Percentiles rank a stretch among this genome's conserved stretches.
These are phyloP conservation scores for Mycena capillaripes DNA, from an alignment of 768 basidiomycete genomes.

Conservation along the genomic window DNA sequence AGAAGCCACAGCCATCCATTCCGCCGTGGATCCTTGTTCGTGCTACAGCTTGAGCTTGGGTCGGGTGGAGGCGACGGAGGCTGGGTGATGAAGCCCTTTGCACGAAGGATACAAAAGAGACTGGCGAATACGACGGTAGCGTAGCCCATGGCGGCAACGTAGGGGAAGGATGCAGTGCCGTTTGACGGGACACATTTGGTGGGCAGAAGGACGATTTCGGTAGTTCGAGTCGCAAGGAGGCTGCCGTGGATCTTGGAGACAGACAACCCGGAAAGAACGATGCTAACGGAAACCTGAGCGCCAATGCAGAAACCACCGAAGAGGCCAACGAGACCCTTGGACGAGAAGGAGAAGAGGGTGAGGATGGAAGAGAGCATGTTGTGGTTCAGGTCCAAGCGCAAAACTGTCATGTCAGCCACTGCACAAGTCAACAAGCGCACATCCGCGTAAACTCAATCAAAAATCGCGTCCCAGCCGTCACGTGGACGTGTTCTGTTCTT, in stretches of 20 bases:
- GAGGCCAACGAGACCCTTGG: slow-evolving; percentile 9
- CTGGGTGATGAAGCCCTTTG: slow-evolving; percentile 1
- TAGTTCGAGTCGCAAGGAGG: not conserved
- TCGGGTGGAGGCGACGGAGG: slow-evolving; percentile 8
- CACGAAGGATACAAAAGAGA: slow-evolving; percentile 9
- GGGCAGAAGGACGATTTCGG: not conserved
- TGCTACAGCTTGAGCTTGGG: not conserved
- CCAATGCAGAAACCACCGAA: slow-evolving; percentile 13
- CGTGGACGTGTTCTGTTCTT: not conserved
- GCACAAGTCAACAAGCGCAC: not conserved
- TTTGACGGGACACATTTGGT: slow-evolving; percentile 5
- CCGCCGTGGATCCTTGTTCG: not conserved
- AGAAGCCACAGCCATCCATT: slow-evolving; percentile 2
- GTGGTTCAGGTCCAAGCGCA: slow-evolving; percentile 15
- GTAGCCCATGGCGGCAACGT: slow-evolving; percentile 15
- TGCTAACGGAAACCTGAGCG: not conserved
- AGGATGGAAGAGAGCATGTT: slow-evolving; percentile 21
- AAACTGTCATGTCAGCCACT: slow-evolving; percentile 4
- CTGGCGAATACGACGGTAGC: not conserved
- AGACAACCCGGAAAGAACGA: not conserved
- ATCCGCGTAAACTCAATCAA: not conserved
- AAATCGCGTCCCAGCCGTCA: not conserved
- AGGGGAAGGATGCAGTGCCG: not conserved
- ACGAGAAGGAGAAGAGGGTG: not conserved
- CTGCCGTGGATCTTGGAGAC: not conserved